Base-by-base conservation (phyloP, 352 stramenopile species). In the Saprolegnia parasitica region DNA sequence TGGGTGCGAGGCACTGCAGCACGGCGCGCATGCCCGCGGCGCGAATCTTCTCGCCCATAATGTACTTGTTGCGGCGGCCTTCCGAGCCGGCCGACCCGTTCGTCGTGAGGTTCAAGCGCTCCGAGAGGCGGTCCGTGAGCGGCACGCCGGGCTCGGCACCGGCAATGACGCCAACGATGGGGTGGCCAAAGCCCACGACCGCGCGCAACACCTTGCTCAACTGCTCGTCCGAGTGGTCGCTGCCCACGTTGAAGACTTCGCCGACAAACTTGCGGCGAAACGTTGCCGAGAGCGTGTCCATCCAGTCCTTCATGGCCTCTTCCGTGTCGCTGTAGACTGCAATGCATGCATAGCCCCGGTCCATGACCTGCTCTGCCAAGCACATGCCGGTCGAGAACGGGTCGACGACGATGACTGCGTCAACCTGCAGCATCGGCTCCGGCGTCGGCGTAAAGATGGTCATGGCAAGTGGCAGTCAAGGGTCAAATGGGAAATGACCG, bases 361-460 rank as follows among this genome's bases (percentile, higher is more conserved):
- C 78, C 56, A 70, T 67, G 13, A 86, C 81, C 73, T 88, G 83
- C 60, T 89, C 80, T 15, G 80, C 87, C 18, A 96, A 71, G 56
- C 92, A 73, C 54, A 81, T 87, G 54, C 86, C 89, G 55, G 87
- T 93, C 4, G 78, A 89, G 74, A 95, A 96, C 0, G 87, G 85
- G 70, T 93, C 83, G 10, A 96, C 82, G 13, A 96, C 68, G 21
- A 89, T 77, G 11, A 92, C 83, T 18, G 78, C 72, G 9, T 75
- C 73, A 0, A 73, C 77, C 20, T 75, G 42, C 42, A 49, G 18
- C 13, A 49, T 67, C 10, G 71, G 40, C 37, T 71, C 70, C 8
- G 29, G 63, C 57, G 5, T 76, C 73, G 24, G 62, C 55, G 56
- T 68, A 73, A 21, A 75, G 20, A 49, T 24, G 40, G 58, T 40